A percentile compares a stretch with the other conserved stretches of the same genome.
phyloP scores from a whole-genome alignment of 2,329 filamentous ascomycete species.

The Akanthomyces muscarius region DNA sequence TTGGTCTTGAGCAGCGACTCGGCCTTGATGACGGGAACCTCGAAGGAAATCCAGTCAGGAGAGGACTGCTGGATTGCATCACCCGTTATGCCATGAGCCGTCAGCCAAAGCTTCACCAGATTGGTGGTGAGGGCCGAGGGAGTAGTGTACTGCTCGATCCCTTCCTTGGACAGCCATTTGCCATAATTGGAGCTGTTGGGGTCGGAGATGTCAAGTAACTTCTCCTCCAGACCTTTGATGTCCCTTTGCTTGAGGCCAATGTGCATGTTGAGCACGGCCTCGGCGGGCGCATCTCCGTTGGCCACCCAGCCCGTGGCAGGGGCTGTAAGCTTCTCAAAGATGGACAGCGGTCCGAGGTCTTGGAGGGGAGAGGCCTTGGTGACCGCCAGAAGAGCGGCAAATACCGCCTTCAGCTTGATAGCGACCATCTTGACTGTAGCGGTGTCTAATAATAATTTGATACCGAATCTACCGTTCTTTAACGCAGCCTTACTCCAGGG shows the following conservation, averaged over 20 bases:
- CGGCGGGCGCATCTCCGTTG: neutral
- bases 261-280: constrained; percentile 5
- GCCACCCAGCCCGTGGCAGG: neutral
- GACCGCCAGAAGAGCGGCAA: neutral
- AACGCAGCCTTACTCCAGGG: neutral
- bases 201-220: constrained; percentile 24
- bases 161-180: constrained; percentile 23
- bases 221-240: constrained; percentile 23
- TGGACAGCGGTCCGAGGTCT: neutral
- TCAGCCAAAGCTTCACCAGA: constrained; percentile 24
- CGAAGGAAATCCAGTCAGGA: constrained; percentile 7
- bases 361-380: neutral
- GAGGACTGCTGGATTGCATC: neutral
- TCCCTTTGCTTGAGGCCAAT: constrained; percentile 19
- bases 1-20: constrained; percentile 7
- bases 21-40: constrained; percentile 8
- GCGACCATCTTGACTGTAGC: neutral
- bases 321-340: constrained; percentile 8
- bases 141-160: constrained; percentile 24
- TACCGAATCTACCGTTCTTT: no score
- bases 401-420: neutral
- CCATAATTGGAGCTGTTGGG: constrained; percentile 26
- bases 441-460: neutral
- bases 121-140: constrained; percentile 21
- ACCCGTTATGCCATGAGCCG: constrained; percentile 10